phyloP scores from a whole-genome alignment of 2,329 filamentous ascomycete genomes.

The Cryoendolithus antarcticus region DNA sequence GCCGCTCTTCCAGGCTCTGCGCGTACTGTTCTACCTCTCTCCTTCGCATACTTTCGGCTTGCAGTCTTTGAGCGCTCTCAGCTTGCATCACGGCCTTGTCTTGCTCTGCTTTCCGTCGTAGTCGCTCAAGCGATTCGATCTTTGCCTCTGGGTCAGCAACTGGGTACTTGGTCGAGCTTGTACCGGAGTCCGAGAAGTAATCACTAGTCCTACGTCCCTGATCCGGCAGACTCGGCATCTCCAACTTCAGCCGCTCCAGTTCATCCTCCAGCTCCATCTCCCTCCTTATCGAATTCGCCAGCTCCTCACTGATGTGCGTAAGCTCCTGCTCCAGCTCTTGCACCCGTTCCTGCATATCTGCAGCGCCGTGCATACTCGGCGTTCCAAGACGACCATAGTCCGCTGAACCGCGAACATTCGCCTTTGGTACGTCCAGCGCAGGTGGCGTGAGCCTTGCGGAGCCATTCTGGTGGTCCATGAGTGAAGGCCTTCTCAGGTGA shows the following conservation, averaged over 20 bases:
- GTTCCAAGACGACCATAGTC: too few relatives aligned
- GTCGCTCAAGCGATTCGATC: constrained; percentile 63
- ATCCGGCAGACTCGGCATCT: constrained; percentile 43
- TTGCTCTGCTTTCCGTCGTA: constrained; percentile 76
- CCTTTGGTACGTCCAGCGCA: constrained; percentile 38
- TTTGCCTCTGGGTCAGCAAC: constrained; percentile 46
- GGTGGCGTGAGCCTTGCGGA: constrained; percentile 28
- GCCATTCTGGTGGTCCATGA: constrained; percentile 17
- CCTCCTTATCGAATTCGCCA: constrained; percentile 81
- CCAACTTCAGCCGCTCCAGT: constrained; percentile 74
- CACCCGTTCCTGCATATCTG: constrained; percentile 40
- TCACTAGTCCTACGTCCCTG: constrained; percentile 74
- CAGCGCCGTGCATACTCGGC: too few relatives aligned
- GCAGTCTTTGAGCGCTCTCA: constrained; percentile 72
- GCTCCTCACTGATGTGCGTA: constrained; percentile 80
- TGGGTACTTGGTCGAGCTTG: constrained; percentile 68
- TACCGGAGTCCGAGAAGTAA: constrained; percentile 94
- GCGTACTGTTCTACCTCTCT: constrained; percentile 73
- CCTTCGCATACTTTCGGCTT: constrained; percentile 69
- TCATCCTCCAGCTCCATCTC: constrained; percentile 96
- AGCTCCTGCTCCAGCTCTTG: constrained; percentile 91
- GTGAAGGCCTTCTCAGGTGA: constrained; percentile 13
- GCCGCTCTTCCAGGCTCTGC: constrained; percentile 65
- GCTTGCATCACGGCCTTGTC: constrained; percentile 78
- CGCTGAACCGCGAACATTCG: constrained; percentile 25